Evolutionary conservation across 345 rosid species (phyloP).

Genomic region (Syzygium aqueum): DNA sequence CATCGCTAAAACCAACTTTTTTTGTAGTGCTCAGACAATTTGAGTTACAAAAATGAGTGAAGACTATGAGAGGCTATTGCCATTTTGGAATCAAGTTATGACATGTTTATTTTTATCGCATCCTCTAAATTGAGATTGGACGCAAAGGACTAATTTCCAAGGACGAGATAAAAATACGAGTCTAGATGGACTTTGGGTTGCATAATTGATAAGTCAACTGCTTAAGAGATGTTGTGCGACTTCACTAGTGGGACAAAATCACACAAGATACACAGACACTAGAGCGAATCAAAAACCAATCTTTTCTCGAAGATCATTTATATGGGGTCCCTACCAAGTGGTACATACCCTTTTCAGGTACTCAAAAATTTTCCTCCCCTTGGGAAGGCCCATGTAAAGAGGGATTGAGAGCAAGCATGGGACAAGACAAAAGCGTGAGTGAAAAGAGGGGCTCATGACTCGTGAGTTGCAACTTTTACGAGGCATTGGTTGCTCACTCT

Average conservation of each 20-base stretch:
- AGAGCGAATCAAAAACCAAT: not conserved
- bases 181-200: not conserved
- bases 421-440: not conserved
- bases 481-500: slow-evolving; percentile 8
- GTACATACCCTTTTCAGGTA: not conserved
- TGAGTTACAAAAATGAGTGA: not conserved
- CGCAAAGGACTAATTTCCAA: not conserved
- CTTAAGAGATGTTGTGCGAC: not conserved
- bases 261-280: not conserved
- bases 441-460: not conserved
- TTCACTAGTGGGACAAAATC: not conserved
- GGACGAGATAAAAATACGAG: not conserved
- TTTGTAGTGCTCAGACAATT: too few species aligned
- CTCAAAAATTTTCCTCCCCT: not conserved
- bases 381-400: not conserved
- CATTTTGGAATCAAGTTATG: not conserved
- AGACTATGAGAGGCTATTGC: not conserved
- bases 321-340: not conserved
- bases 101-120: not conserved
- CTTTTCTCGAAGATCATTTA: not conserved
- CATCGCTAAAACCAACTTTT: too few species aligned
- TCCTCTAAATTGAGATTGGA: not conserved
- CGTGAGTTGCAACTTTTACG: not conserved
- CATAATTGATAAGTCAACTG: not conserved
- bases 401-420: not conserved